phyloP scores from a whole-genome alignment of 2,329 filamentous ascomycete genomes.

The Grosmannia clavigera region DNA sequence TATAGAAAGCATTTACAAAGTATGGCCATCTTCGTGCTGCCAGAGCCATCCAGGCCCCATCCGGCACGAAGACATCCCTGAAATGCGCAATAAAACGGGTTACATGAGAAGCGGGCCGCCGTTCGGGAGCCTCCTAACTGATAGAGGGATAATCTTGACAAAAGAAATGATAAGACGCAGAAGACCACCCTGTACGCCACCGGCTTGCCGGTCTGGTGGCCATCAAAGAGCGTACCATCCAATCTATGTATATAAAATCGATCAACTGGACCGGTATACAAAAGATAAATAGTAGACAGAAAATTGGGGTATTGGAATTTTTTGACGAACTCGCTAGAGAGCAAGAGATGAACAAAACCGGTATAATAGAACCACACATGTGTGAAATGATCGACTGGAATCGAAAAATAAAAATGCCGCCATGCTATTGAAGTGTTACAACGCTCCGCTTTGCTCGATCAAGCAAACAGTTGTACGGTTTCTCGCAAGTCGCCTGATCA shows the following conservation, averaged over 20 bases:
- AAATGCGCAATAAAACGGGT: not conserved
- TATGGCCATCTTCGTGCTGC: no score
- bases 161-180: not conserved
- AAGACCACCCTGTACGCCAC: not conserved
- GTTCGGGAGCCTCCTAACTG: not conserved
- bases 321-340: not conserved
- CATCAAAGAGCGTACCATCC: not conserved
- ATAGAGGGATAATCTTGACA: not conserved
- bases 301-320: not conserved
- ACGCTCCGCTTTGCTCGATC: not conserved
- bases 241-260: not conserved
- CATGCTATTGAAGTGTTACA: not conserved
- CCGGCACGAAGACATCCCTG: no score
- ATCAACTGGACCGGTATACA: not conserved
- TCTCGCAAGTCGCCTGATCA: no score
- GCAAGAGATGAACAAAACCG: not conserved
- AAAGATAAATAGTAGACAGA: not conserved
- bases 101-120: not conserved
- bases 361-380: not conserved
- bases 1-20: not conserved
- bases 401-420: not conserved
- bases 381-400: not conserved
- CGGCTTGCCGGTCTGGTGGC: not conserved
- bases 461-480: not conserved
- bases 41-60: no score